These are phyloP conservation scores for Hura crepitans DNA, from an alignment of 441 rosid species.

Conservation along the genomic window DNA sequence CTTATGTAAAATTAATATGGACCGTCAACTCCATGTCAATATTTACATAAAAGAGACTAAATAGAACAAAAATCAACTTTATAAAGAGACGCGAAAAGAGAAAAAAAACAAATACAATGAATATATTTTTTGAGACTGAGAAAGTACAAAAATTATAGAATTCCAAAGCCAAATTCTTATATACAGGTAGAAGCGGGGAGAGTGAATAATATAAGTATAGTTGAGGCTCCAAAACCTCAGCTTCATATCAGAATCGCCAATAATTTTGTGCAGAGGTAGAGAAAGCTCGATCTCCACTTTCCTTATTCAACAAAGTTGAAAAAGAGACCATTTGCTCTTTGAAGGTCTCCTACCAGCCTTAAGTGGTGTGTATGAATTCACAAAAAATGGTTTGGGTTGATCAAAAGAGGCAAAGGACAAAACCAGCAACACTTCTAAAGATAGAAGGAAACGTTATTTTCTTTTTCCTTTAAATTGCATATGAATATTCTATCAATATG, in stretches of 20 bases:
- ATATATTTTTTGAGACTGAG: too few relatives aligned
- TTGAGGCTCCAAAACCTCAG: too few relatives aligned
- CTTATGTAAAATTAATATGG: too few relatives aligned
- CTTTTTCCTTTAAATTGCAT: background rate
- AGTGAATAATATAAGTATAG: too few relatives aligned
- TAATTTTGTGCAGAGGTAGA: background rate
- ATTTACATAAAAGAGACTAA: too few relatives aligned
- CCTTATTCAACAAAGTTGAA: slow-evolving; percentile 22
- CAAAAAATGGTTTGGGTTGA: background rate
- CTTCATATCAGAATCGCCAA: background rate
- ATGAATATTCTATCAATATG: slow-evolving; percentile 11
- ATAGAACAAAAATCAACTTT: too few relatives aligned
- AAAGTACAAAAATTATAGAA: too few relatives aligned
- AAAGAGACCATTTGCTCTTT: background rate
- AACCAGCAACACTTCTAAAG: background rate
- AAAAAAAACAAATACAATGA: too few relatives aligned
- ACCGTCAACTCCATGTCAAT: too few relatives aligned
- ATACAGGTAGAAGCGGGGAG: too few relatives aligned
- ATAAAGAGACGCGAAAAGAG: too few relatives aligned
- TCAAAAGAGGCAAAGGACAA: slow-evolving; percentile 5
- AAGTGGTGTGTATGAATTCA: background rate
- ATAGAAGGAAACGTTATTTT: background rate
- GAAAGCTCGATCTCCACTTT: slow-evolving; percentile 22
- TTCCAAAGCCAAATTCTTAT: too few relatives aligned
- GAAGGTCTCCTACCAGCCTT: slow-evolving; percentile 7